Base-by-base conservation (phyloP, 148 eudicot species). In the Nepenthes mirabilis region DNA sequence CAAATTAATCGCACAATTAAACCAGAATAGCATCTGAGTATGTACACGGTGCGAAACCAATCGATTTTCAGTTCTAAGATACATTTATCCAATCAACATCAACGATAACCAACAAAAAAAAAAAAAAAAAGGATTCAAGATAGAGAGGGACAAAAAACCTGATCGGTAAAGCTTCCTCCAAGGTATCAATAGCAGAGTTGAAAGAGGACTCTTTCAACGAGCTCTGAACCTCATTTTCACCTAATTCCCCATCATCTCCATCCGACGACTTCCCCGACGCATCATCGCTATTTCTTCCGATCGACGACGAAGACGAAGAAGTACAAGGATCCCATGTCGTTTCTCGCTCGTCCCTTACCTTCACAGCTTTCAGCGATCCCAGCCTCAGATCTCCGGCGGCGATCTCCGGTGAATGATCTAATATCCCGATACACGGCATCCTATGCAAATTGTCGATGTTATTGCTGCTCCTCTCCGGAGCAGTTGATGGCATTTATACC, bases 281-380 rank as follows among this genome's bases (percentile, higher is more conserved):
- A 58, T 73, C 56, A 63, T 88, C 91, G 52, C 96, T 88, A 68
- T 88, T 80, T 47, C 73, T 74, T 59, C 96, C 96, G 12, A 88
- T 85, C 23, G 91, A 88, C 47, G 95, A 87, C 6, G 85, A 66
- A 34, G 61, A 70, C 1, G 79, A 74, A 51, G 75, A 66, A 59
- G 59, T 68, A 55, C 71, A 66, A 14, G 43, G 52, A 45, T 63
- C 59, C 53, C 12, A 11, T 33, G 34, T 36, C 52, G 58, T 36
- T 55, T 53, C 69, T 54, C 66, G 52, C 69, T 54, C 52, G 3
- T 49, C 52, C 52, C 6, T 12, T 12, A 49, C 45, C 8, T 40
- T 40, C 45, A 40, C 74, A 49, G 32, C 55, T 7, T 63, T 66
- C 8, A 36, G 58, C 32, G 14, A 47, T 33, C 33, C 36, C 23